These are phyloP conservation scores for Plasmodium ovale DNA, from an alignment of 169 alveolate genomes.

Conservation along the genomic window DNA sequence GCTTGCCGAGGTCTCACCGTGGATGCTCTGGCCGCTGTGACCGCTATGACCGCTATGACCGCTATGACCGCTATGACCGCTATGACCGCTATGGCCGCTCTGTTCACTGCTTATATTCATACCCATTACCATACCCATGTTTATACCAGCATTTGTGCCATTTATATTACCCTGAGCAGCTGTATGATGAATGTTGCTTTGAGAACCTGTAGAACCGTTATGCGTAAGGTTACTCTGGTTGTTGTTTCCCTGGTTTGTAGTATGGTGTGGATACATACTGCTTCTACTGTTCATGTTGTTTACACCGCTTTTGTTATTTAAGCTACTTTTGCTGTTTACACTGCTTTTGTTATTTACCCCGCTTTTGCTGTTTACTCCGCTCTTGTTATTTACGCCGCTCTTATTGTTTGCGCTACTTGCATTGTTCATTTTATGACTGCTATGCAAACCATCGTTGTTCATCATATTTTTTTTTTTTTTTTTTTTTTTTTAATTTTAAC, in stretches of 20 bases:
- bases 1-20: not conserved
- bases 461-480: conserved; percentile 54
- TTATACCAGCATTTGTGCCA: not conserved
- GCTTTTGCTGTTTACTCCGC: not conserved
- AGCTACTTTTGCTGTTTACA: not conserved
- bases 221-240: not conserved
- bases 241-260: not conserved
- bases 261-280: not conserved
- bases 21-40: no score
- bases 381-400: not conserved
- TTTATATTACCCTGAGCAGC: not conserved
- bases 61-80: not conserved
- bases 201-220: not conserved
- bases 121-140: not conserved
- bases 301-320: not conserved
- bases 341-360: not conserved
- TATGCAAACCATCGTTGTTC: conserved; percentile 33
- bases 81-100: not conserved
- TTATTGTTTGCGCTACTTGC: not conserved
- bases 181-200: not conserved
- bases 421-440: conserved; percentile 37
- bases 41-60: not conserved
- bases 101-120: not conserved
- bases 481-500: no score
- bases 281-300: not conserved